phyloP scores from a whole-genome alignment of 2,329 filamentous ascomycete species.

The Mariannaea elegans region DNA sequence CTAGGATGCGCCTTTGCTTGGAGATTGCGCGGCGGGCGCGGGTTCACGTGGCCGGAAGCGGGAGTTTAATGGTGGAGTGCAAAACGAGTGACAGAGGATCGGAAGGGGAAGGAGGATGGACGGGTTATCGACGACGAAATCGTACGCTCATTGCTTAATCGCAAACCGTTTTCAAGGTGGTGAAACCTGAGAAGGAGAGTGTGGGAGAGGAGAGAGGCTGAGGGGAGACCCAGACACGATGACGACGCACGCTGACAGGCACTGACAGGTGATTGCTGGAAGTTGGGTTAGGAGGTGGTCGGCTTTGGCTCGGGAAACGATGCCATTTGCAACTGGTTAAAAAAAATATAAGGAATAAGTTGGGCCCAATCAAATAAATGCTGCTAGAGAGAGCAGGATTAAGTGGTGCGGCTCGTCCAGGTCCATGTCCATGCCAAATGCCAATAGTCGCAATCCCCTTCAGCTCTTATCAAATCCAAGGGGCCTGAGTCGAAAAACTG shows the following conservation, averaged over 20 bases:
- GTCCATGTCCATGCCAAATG: constrained; percentile 2
- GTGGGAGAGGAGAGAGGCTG: constrained; percentile 1
- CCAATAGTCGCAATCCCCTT: constrained; percentile 15
- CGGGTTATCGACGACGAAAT: constrained; percentile 15
- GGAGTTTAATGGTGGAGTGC: background rate
- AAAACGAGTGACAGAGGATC: constrained; percentile 30
- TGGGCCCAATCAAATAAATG: no score
- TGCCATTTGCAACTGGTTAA: no score
- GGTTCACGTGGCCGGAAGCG: constrained; percentile 8
- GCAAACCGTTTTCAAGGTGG: no score
- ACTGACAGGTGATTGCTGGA: constrained; percentile 1
- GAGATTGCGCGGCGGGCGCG: constrained; percentile 4
- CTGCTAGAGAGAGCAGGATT: no score
- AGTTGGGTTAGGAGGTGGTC: background rate
- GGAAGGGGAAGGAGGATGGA: background rate
- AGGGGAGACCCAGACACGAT: constrained; percentile 1
- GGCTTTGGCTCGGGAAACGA: background rate
- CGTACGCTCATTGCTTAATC: constrained; percentile 29
- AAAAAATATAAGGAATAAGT: no score
- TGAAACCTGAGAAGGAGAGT: background rate
- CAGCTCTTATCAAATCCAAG: background rate
- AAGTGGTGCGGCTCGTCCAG: no score
- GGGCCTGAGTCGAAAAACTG: no score
- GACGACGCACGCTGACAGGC: constrained; percentile 12
- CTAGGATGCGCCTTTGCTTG: background rate